Evolutionary conservation across 106 monocot genomes (phyloP), one percentile per base, ranked within the genome.

Genomic region (Phalaenopsis aphrodite): DNA sequence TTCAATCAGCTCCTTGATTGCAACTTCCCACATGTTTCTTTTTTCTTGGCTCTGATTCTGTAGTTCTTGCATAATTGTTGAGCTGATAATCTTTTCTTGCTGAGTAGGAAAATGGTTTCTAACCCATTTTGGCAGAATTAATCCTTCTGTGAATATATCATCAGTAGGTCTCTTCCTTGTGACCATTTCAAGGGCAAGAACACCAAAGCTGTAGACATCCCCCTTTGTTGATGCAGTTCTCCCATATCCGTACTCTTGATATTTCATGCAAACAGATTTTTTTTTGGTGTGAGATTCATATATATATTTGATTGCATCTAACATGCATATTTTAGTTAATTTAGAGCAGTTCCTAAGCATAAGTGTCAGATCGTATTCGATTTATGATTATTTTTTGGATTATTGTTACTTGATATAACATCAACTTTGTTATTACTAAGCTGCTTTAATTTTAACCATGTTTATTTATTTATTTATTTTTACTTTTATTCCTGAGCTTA

Each of bases 121-220:
- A 12, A 87, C 94, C 94, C 94, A 94, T 56, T 88, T 90, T 24
- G 85, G 90, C 67, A 91, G 42, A 8, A 79, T 88, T 37, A 83
- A 80, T 4, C 90, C 91, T 71, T 88, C 88, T n/a, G 81, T 82
- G 47, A 92, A 88, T 19, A 87, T 84, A 0, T 85, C 77, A 45
- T 92, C 81, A 1, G 96, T 90, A 0, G 96, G 96, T 37, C 91
- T 57, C 79, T 86, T 94, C 56, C 92, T 85, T 21, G 96, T 86
- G 78, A 86, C 80, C 58, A 92, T 87, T 68, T 96, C 96, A 19
- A 94, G 77, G 2, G 94, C 78, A 2, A 96, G 76, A 41, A 96
- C 91, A 17, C 96, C 96, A 64, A 92, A 96, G 78, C 94, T 96
- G 76, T 94, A 96, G 0, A 92, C 96, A 46, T 96, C 96, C 0